Evolutionary conservation across 306 rosid genomes (phyloP), one percentile per base, ranked within the genome.

Genomic region (Mucuna pruriens): DNA sequence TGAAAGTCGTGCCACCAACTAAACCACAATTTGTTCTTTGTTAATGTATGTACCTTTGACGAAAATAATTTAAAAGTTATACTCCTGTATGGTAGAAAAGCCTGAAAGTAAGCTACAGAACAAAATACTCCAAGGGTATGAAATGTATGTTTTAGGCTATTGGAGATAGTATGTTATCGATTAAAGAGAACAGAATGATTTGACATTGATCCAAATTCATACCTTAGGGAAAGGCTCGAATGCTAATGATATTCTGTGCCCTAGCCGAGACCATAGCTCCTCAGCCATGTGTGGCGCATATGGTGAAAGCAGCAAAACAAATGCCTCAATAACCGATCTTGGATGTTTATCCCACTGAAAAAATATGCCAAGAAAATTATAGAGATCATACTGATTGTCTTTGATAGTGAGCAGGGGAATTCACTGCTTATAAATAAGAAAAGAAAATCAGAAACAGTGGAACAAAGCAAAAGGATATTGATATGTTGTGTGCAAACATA

Each of bases 281-380:
- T 95, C 98, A 29, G 98, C 94, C 87, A 95, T 82, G 89, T 95
- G 99, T 20, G 99, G 99, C 0, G 97, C 99, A 81, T 93, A 95
- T 3, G 98, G 96, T 19, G 99, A 90, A 78, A 95, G 98, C 85
- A 91, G 91, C 87, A 93, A 70, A 80, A 92, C 90, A 86, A 93
- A 93, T 76, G 90, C 92, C 90, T 91, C 97, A 49, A 91, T 42
- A 65, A 93, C 78, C 64, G 88, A 84, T 85, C 71, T 90, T 39
- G 99, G 98, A 77, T 91, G 94, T 79, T 85, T 89, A 71, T 93
- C 92, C 99, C 99, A 95, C 99, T 95, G 93, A 79, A 86, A 88
- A 86, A 51, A 29, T 46, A 60, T 17, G 77, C 62, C 55, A 61
- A 42, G 42, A 77, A 52, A 55, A 77, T 34, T 36, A 61, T 66